Conservation (phyloP, 495 filamentous ascomycete genomes). For the Xylaria grammica region DNA sequence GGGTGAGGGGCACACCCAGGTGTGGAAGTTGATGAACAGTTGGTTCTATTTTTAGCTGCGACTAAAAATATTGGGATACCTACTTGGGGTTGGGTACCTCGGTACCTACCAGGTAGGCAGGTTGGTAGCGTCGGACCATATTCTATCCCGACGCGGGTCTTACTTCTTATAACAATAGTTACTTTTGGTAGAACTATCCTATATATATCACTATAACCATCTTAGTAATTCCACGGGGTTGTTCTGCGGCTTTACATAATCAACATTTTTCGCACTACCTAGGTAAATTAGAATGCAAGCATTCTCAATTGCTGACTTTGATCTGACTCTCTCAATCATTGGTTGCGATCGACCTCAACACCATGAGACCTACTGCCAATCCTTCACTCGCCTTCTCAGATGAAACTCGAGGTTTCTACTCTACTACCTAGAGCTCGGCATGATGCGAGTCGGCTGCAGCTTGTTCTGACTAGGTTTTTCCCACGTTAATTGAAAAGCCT, state of each 20-base stretch:
- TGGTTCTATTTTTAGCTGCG: conserved; percentile 7
- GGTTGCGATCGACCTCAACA: neutral
- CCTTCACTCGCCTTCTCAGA: neutral
- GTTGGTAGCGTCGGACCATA: too few relatives aligned
- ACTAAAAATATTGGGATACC: too few relatives aligned
- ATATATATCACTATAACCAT: too few relatives aligned
- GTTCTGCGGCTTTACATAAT: too few relatives aligned
- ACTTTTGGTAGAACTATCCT: too few relatives aligned
- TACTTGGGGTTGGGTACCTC: too few relatives aligned
- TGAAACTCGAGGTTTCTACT: neutral
- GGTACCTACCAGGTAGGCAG: too few relatives aligned
- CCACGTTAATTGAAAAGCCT: neutral
- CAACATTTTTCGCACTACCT: too few relatives aligned
- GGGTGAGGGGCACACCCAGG: too few relatives aligned
- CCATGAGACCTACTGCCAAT: conserved; percentile 7
- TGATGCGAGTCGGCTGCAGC: conserved; percentile 9
- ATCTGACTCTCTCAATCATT: neutral
- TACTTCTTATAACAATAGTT: neutral
- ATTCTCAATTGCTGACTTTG: too few relatives aligned
- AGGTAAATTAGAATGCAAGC: too few relatives aligned
- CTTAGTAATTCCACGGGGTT: too few relatives aligned
- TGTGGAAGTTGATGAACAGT: neutral
- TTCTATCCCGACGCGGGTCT: neutral
- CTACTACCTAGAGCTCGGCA: neutral
- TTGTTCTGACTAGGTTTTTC: neutral